Evolutionary conservation across 441 rosid genomes (phyloP), one percentile per base, ranked within the genome.

Genomic region (Gossypium lobatum): DNA sequence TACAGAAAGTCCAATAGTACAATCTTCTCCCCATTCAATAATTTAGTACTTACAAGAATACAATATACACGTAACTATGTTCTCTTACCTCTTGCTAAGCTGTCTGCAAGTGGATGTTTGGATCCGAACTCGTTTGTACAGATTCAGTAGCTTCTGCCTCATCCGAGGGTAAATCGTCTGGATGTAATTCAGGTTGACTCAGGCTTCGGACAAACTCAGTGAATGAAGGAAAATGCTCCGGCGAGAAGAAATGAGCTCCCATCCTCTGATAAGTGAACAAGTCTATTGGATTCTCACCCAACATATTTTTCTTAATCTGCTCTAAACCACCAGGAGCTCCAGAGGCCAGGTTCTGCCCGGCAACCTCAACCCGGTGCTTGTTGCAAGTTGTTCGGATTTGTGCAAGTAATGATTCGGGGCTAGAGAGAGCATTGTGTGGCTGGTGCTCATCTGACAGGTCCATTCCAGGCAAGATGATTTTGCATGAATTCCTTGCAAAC

Each of bases 161-260:
- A 68, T 76, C 80, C 17, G 58, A 23, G 0, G 80, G 84, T 59
- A 87, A 81, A 80, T 92, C 97, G 23, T 92, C 89, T 0, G 85
- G 17, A 60, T 85, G 81, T 78, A 85, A 71, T 75, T 73, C 82
- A 0, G 80, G 82, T 79, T 85, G 90, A 69, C 76, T 79, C 28
- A 91, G 82, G 79, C 84, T 84, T 74, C 91, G 79, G 9, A 91
- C 88, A 70, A 94, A 91, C 67, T 80, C 78, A 0, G 95, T 86
- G 79, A 94, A 94, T 3, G 81, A 81, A 23, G 90, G 95, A 42
- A 94, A 92, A 83, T 92, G 97, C 61, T 89, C 93, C 0, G 98
- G 98, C 1, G 98, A 92, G 86, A 94, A 94, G 86, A 94, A 94
- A 57, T 83, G 80, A 2, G 94, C 98, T 78, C 98, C 98, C 98